phyloP scores from a whole-genome alignment of 2,329 filamentous ascomycete species.

The Claviceps maximensis region DNA sequence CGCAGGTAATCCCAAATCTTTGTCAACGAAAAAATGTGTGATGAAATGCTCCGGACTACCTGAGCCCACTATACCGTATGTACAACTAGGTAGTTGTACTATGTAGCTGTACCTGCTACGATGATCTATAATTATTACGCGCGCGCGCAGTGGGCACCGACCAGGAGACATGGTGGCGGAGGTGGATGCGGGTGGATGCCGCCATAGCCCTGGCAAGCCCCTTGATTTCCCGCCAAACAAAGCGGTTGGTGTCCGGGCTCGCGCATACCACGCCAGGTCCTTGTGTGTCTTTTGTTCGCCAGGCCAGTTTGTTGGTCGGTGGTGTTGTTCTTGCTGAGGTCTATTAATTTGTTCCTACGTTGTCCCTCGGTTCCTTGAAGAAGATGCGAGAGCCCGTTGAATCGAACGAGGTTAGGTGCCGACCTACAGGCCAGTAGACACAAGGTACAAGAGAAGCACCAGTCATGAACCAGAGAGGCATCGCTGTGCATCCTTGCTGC shows the following conservation, averaged over 20 bases:
- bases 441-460: background rate
- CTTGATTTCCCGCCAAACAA: slow-evolving; percentile 3
- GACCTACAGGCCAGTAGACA: too few relatives aligned
- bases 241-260: background rate
- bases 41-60: too few relatives aligned
- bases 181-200: slow-evolving; percentile 4
- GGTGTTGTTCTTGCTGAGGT: too few relatives aligned
- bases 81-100: too few relatives aligned
- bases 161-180: background rate
- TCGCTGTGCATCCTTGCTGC: background rate
- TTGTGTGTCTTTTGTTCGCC: background rate
- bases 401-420: too few relatives aligned
- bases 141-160: too few relatives aligned
- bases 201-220: slow-evolving; percentile 2
- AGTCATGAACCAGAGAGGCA: background rate
- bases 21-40: too few relatives aligned
- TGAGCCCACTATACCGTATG: too few relatives aligned
- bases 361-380: background rate
- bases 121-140: too few relatives aligned
- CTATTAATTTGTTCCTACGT: background rate
- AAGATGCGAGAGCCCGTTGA: too few relatives aligned
- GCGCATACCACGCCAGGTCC: background rate
- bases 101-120: too few relatives aligned
- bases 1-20: too few relatives aligned
- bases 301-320: background rate